Conservation (phyloP, 306 rosid species). For the Corylus avellana region DNA sequence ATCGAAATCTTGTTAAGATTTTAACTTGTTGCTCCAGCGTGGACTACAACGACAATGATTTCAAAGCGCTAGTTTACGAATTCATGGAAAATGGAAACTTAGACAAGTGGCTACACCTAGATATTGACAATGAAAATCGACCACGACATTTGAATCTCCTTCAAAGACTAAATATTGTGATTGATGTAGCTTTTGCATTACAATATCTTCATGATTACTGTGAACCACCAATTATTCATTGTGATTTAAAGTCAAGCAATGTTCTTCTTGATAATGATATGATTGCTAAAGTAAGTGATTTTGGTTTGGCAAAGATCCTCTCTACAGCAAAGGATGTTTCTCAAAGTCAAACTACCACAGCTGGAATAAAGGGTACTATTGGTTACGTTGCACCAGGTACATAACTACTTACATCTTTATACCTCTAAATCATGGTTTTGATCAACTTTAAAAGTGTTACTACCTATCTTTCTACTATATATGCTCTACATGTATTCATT, state of each 20-base stretch:
- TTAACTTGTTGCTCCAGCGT: conserved; percentile 33
- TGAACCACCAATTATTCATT: conserved; percentile 8
- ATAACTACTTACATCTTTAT: background rate
- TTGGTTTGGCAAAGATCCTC: conserved; percentile 32
- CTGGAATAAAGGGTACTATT: conserved; percentile 20
- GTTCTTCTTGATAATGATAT: conserved; percentile 18
- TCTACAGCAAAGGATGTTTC: background rate
- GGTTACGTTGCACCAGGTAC: conserved; percentile 19
- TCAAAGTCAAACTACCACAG: conserved; percentile 12
- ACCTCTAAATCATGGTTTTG: too few species aligned
- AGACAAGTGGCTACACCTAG: conserved; percentile 31
- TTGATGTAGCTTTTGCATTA: conserved; percentile 16
- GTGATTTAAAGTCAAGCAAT: conserved; percentile 30
- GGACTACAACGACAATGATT: conserved; percentile 28
- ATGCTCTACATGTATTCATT: too few species aligned
- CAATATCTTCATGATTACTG: conserved; percentile 27
- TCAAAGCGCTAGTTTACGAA: conserved; percentile 35
- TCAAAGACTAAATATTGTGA: conserved; percentile 29
- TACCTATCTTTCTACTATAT: too few species aligned
- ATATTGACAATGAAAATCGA: background rate
- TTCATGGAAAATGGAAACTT: conserved; percentile 38
- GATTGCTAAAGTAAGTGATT: conserved; percentile 30
- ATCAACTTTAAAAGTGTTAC: too few species aligned
- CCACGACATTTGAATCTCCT: background rate
- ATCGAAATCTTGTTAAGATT: conserved; percentile 27